Evolutionary conservation across 257 asterid species (phyloP), one percentile per base, ranked within the genome.

Genomic region (Lithospermum erythrorhizon): DNA sequence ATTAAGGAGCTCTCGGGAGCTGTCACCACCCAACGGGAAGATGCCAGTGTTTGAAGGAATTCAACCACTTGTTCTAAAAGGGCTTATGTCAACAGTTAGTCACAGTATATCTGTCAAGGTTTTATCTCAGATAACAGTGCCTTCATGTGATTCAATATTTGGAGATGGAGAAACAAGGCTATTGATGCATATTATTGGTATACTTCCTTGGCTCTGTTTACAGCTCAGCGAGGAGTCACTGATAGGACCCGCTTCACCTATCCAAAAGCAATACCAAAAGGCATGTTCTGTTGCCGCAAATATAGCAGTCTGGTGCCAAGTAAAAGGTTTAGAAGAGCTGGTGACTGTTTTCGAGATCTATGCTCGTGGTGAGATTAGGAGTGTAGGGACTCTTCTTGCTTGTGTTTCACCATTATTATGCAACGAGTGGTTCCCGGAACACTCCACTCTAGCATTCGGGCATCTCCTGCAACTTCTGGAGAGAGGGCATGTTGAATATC

Each of bases 121-220:
- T 67, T 90, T 93, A 66, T 93, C 98, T 14, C 83, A 80, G 61
- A 93, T 93, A 70, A 93, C 98, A 3, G 96, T 93, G 52, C 98
- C 90, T 51, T 93, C 95, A 0, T 93, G 98, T 53, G 94, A 93
- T 68, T 93, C 98, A 0, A 89, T 93, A 65, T 93, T 93, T 11
- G 98, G 98, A 51, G 95, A 77, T 68, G 77, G 84, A 23, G 97
- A 93, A 73, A 93, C 97, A 6, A 89, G 98, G 13, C 95, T 93
- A 41, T 69, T 93, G 79, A 89, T 89, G 97, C 95, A 89, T 77
- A 86, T 93, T 30, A 93, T 86, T 4, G 98, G 98, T 61, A 76
- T 93, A 69, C 96, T 93, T 57, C 98, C 98, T 21, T 93, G 95
- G 96, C 95, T 93, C n/a, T 93, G 98, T 82, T 78, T 89, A 65